Percentiles rank a stretch among this genome's conserved stretches.
Evolutionary conservation across 805 yeast species (phyloP).

Genomic region (Sungouiella thailandica): DNA sequence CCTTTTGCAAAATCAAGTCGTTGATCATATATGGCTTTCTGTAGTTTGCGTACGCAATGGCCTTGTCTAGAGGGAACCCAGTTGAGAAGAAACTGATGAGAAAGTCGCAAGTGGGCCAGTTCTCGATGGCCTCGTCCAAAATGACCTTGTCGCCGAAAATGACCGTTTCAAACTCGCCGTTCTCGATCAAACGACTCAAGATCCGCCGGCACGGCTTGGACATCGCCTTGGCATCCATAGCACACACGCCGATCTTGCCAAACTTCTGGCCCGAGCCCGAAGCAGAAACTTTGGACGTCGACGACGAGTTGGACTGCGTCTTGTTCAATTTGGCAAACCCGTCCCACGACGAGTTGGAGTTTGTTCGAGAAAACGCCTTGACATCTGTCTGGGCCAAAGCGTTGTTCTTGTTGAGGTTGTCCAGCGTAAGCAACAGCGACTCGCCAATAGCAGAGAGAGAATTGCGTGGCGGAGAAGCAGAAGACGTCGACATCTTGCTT

Average conservation of each 20-base stretch:
- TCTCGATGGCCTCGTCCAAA: constrained; percentile 86
- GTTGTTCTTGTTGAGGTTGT: constrained; percentile 16
- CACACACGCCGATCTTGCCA: constrained; percentile 97
- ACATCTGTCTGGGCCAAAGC: constrained; percentile 9
- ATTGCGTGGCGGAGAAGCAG: constrained; percentile 12
- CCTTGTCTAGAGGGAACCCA: constrained; percentile 96
- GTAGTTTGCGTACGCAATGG: constrained; percentile 81
- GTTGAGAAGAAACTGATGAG: constrained; percentile 88
- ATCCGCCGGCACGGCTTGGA: constrained; percentile 94
- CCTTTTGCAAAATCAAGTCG: constrained; percentile 86
- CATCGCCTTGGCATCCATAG: constrained; percentile 95
- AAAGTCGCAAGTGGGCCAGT: constrained; percentile 99
- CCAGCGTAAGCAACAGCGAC: constrained; percentile 11
- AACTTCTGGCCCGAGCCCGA: constrained; percentile 52
- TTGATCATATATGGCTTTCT: constrained; percentile 88
- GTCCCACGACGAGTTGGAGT: constrained; percentile 18
- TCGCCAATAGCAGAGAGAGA: constrained; percentile 15
- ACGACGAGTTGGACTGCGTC: constrained; percentile 33
- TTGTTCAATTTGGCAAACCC: constrained; percentile 26
- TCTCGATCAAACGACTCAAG: constrained; percentile 77
- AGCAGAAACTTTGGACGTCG: constrained; percentile 25
- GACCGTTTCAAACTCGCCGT: constrained; percentile 94
- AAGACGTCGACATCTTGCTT: constrained; percentile 8
- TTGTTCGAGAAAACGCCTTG: constrained; percentile 16
- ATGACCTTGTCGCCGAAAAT: constrained; percentile 97